A percentile compares a stretch with the other conserved stretches of the same genome.
phyloP scores from a whole-genome alignment of 2,329 filamentous ascomycete species.

The Hypoxylon sp. region DNA sequence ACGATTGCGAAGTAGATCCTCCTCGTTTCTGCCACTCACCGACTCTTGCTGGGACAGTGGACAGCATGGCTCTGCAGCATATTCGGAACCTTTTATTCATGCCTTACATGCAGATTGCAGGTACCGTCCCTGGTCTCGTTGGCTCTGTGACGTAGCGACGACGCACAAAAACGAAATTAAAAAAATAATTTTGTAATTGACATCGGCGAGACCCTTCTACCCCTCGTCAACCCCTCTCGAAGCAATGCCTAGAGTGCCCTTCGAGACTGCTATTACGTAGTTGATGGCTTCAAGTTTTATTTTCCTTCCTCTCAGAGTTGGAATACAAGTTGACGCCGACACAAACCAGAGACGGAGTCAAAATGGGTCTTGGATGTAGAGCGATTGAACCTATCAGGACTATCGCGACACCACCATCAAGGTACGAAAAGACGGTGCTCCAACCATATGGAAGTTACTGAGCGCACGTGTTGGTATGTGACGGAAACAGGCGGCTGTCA shows the following conservation, averaged over 20 bases:
- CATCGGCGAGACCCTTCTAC: conserved; percentile 47
- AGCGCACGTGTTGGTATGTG: conserved; percentile 43
- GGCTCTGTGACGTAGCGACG: conserved; percentile 47
- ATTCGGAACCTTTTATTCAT: conserved; percentile 49
- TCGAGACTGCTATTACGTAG: conserved; percentile 26
- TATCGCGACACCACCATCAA: conserved; percentile 42
- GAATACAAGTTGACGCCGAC: conserved; percentile 27
- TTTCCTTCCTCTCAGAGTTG: conserved; percentile 6
- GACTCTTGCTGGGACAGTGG: conserved; percentile 46
- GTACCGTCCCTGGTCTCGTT: conserved; percentile 35
- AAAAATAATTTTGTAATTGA: conserved; percentile 44
- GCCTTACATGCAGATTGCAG: conserved; percentile 50
- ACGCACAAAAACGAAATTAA: conserved; percentile 49
- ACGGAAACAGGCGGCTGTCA: conserved; percentile 36
- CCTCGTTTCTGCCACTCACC: conserved; percentile 50
- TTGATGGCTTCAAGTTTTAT: conserved; percentile 14
- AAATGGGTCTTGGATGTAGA: conserved; percentile 22
- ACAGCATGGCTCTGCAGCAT: conserved; percentile 42
- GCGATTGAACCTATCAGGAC: conserved; percentile 37
- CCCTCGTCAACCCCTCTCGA: conserved; percentile 32
- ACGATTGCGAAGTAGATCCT: conserved; percentile 49
- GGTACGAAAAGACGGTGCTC: conserved; percentile 27
- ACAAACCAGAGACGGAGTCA: conserved; percentile 25
- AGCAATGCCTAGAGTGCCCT: conserved; percentile 15
- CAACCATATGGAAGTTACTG: conserved; percentile 32